Base-by-base conservation (phyloP, 2,329 filamentous ascomycete genomes). In the Sporothrix pseudoabietina region DNA sequence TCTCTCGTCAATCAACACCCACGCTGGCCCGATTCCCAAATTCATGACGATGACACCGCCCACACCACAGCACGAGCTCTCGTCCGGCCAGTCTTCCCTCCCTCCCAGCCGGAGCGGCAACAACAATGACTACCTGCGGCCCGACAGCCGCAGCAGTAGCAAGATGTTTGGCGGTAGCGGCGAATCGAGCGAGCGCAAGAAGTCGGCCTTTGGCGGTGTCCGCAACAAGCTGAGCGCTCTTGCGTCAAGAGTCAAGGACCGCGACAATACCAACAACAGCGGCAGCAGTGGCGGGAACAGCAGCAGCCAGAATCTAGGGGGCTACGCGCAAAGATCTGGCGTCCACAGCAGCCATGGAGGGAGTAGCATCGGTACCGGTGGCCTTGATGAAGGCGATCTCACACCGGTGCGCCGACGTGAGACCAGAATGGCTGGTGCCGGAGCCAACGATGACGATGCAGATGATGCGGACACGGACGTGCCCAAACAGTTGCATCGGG, bases 41-140 rank as follows among this genome's bases (percentile, higher is more conserved):
- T 84, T 82, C 63, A 77, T 85, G 30, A 83, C 83, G 79, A 85
- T 85, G 84, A 85, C 84, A 49, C 84, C 84, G 4, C 84, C 84
- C 16, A 84, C 84, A 32, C 84, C 84, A 2, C 75, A 76, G 26
- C 77, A 59, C 22, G 63, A 73, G 14, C 66, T 55, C 19, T 26
- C 69, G 10, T 19, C 44, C 4, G 26, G 32, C 19, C 35, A 54
- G n/a, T 55, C 61, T 3, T 71, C 69, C 5, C 65, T 68, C n/a
- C 70, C 73, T 3, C 70, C 54, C 12, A 72, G 70, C 47, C 63
- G 70, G 19, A 61, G 69, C 44, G 35, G 65, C 73, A 55, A 74
- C 75, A 59, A 75, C 74, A 44, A 75, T 75, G 10, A 78, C 76
- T 68, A 77, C 73, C 72, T 79, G 73, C 70, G 75, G 71, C 57